Conservation (phyloP, 2,329 filamentous ascomycete genomes). For the Talaromyces sp. region DNA sequence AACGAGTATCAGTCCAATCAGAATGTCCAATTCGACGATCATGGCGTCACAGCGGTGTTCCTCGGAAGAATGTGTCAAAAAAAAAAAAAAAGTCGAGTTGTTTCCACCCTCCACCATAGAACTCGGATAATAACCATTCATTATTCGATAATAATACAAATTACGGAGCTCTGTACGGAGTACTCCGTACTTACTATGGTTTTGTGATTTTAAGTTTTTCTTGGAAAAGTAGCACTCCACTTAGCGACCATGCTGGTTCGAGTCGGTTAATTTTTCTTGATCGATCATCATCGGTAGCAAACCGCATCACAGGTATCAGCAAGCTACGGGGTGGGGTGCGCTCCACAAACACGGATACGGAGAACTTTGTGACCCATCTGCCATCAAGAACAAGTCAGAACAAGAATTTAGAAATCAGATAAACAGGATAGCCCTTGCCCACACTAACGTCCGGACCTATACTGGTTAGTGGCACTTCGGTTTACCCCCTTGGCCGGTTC, state of each 20-base stretch:
- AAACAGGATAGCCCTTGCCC: not conserved
- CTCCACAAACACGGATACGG: not conserved
- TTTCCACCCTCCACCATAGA: not conserved
- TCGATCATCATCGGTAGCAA: not conserved
- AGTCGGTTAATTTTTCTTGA: not conserved
- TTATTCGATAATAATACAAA: too few species aligned
- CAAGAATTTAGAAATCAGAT: not conserved
- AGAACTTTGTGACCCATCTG: not conserved
- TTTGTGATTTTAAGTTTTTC: too few species aligned
- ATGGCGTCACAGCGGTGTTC: not conserved
- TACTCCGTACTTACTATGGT: too few species aligned
- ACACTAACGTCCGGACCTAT: not conserved
- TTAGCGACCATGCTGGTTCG: not conserved
- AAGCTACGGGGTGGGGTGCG: not conserved
- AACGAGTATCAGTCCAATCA: not conserved
- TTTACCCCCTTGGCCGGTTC: not conserved
- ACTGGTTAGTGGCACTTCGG: not conserved
- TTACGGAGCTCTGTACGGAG: too few species aligned
- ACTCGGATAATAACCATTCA: too few species aligned
- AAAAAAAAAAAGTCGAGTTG: not conserved
- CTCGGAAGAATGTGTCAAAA: not conserved
- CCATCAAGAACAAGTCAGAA: not conserved
- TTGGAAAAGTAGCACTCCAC: not conserved
- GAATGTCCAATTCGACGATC: not conserved
- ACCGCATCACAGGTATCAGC: not conserved